Percentiles rank a stretch among this genome's conserved stretches.
phyloP scores from a whole-genome alignment of 2,329 filamentous ascomycete species.

The Fusarium napiforme region DNA sequence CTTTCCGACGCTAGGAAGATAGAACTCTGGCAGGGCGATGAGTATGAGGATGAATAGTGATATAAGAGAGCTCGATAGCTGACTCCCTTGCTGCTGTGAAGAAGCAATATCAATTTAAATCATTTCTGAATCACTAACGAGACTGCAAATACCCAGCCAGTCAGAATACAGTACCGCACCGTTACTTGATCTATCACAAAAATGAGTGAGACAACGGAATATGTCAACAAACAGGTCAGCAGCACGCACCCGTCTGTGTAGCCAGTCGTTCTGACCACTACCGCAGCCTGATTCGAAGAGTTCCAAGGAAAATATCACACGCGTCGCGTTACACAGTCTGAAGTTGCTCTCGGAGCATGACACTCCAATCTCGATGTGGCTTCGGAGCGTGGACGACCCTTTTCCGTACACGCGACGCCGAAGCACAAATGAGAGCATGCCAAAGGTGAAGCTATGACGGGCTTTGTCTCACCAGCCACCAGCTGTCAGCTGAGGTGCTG shows the following conservation, averaged over 20 bases:
- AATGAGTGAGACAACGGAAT: neutral
- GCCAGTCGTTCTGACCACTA: neutral
- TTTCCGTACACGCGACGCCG: neutral
- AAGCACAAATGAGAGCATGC: neutral
- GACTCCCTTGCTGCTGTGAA: neutral
- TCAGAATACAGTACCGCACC: too few relatives aligned
- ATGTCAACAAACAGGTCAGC: neutral
- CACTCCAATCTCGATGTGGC: neutral
- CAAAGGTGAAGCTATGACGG: neutral
- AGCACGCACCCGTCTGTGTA: neutral
- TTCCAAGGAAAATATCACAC: neutral
- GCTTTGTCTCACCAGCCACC: neutral
- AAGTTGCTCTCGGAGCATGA: neutral
- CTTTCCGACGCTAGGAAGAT: neutral
- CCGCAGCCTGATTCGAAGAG: neutral
- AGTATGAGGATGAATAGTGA: accelerated
- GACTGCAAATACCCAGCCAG: accelerated
- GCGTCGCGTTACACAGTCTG: neutral
- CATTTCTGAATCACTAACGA: accelerated
- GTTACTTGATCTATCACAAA: neutral
- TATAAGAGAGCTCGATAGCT: neutral
- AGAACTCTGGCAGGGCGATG: neutral
- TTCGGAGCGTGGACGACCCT: neutral
- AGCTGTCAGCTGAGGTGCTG: neutral
- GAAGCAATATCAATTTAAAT: neutral